These are phyloP conservation scores for Cornus florida DNA, from an alignment of 148 eudicot genomes.

Conservation along the genomic window DNA sequence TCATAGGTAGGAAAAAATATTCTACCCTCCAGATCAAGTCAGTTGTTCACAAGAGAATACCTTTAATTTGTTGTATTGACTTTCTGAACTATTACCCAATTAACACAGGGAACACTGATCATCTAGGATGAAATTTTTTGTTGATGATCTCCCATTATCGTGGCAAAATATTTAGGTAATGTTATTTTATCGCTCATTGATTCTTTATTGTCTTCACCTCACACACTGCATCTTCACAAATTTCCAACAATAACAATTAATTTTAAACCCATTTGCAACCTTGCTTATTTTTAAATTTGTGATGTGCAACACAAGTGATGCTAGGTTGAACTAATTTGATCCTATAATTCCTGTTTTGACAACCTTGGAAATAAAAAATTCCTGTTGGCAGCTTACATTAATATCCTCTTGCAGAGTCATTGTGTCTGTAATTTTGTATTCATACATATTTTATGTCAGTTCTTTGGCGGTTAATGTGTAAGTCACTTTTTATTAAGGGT, in stretches of 20 bases:
- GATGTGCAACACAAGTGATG: background rate
- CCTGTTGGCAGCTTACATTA: background rate
- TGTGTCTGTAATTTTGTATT: background rate
- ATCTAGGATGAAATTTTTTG: background rate
- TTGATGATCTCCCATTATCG: background rate
- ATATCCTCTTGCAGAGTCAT: background rate
- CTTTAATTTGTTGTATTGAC: background rate
- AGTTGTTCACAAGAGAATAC: too few species aligned
- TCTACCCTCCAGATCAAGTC: too few species aligned
- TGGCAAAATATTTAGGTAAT: background rate
- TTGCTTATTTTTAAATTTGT: background rate
- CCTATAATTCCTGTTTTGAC: background rate
- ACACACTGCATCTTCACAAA: background rate
- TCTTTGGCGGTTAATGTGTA: background rate
- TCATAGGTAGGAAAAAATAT: too few species aligned
- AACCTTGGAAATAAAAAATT: background rate
- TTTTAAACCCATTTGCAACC: background rate
- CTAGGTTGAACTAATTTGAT: background rate
- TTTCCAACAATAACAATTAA: background rate
- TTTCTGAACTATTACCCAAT: background rate
- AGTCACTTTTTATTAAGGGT: slow-evolving; percentile 2
- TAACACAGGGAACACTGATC: background rate
- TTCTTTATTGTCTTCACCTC: background rate
- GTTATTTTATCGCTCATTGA: background rate
- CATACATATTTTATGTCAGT: background rate